These are phyloP conservation scores for Globisporangium acanthophoron DNA, from an alignment of 352 stramenopile species.

Conservation along the genomic window DNA sequence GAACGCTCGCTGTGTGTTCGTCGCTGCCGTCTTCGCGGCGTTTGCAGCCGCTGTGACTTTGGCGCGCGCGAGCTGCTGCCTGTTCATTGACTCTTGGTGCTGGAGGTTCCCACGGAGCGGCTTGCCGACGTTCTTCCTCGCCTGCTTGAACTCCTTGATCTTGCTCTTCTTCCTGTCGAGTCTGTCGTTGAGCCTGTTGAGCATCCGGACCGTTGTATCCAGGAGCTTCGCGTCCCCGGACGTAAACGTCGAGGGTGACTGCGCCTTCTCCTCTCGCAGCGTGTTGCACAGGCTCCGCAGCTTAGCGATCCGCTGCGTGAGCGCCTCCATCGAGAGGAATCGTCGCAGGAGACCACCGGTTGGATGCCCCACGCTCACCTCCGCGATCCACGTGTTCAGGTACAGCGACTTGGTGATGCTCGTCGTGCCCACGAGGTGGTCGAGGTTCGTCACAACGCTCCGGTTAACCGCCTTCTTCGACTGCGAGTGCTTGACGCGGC, in stretches of 20 bases:
- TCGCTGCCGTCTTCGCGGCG: conserved; percentile 10
- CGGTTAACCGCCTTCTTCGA: conserved; percentile 46
- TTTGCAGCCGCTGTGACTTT: conserved; percentile 10
- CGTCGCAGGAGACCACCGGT: conserved; percentile 64
- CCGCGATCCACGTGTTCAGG: conserved; percentile 76
- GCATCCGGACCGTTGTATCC: conserved; percentile 4
- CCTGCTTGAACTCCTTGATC: conserved; percentile 56
- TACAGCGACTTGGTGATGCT: conserved; percentile 53
- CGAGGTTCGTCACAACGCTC: conserved; percentile 53
- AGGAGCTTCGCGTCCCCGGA: conserved; percentile 32
- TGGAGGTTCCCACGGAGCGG: not conserved
- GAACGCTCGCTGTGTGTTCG: conserved; percentile 32
- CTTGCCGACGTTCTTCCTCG: not conserved
- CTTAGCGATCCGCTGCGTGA: conserved; percentile 55
- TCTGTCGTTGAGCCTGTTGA: conserved; percentile 20
- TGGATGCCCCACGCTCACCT: conserved; percentile 76
- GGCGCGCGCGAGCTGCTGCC: not conserved
- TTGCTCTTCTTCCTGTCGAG: conserved; percentile 58
- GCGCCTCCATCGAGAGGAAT: conserved; percentile 67
- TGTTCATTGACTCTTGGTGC: conserved; percentile 1
- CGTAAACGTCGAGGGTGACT: conserved; percentile 19
- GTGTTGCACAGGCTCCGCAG: conserved; percentile 39
- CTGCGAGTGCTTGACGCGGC: conserved; percentile 11
- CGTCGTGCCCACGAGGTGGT: conserved; percentile 43
- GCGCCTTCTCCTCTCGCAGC: conserved; percentile 35